A percentile compares a stretch with the other conserved stretches of the same genome.
phyloP scores from a whole-genome alignment of 169 alveolate species.

The Cryptosporidium muris region DNA sequence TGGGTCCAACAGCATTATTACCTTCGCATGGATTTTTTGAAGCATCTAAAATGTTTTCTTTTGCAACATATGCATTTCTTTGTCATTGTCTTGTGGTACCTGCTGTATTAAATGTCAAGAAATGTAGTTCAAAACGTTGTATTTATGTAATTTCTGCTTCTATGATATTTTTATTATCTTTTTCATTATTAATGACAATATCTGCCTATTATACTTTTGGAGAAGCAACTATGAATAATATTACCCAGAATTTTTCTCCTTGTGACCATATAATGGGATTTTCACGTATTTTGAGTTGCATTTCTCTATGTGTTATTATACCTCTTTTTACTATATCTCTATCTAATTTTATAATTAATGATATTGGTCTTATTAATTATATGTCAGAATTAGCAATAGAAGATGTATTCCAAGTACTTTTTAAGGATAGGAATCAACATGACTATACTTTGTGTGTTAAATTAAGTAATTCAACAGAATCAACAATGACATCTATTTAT shows the following conservation, averaged over 20 bases:
- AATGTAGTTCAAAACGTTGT: slow-evolving; percentile 45
- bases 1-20: slow-evolving; percentile 26
- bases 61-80: slow-evolving; percentile 64
- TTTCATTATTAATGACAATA: slow-evolving; percentile 42
- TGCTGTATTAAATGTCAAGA: slow-evolving; percentile 60
- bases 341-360: slow-evolving; percentile 48
- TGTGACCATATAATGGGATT: slow-evolving; percentile 66
- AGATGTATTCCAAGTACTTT: slow-evolving; percentile 36
- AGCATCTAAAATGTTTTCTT: slow-evolving; percentile 64
- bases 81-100: slow-evolving; percentile 68
- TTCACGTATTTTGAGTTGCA: slow-evolving; percentile 54
- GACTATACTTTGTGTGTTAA: neutral
- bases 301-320: slow-evolving; percentile 57
- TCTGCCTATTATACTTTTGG: slow-evolving; percentile 59
- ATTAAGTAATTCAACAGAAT: neutral
- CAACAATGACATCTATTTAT: neutral
- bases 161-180: slow-evolving; percentile 22
- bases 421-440: slow-evolving; percentile 3
- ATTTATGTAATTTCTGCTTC: slow-evolving; percentile 57
- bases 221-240: slow-evolving; percentile 48
- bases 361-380: slow-evolving; percentile 60
- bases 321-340: slow-evolving; percentile 53
- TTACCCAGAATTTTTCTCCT: slow-evolving; percentile 57
- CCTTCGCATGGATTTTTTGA: slow-evolving; percentile 37
- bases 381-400: slow-evolving; percentile 68